Conservation (phyloP, 805 yeast species). For the Babjeviella inositovora region DNA sequence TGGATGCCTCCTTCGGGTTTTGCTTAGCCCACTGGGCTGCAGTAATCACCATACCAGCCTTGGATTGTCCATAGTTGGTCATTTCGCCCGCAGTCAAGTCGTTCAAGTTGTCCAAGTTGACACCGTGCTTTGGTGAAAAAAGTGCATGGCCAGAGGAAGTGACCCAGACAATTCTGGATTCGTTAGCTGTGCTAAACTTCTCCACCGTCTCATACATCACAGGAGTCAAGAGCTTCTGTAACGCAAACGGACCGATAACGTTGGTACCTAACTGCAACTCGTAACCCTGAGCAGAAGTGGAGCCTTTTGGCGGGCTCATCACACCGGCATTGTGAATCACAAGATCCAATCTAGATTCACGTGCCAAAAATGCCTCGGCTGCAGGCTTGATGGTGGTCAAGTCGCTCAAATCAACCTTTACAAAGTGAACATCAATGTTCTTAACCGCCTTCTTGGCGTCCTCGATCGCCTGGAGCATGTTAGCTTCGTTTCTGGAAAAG, state of each 20-base stretch:
- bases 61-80: constrained; percentile 27
- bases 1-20: constrained; percentile 11
- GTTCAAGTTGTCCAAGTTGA: constrained; percentile 15
- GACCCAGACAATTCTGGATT: constrained; percentile 26
- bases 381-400: constrained; percentile 21
- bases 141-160: constrained; percentile 18
- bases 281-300: constrained; percentile 22
- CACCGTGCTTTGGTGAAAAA: constrained; percentile 12
- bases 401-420: constrained; percentile 20
- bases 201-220: constrained; percentile 15
- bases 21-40: constrained; percentile 15
- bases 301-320: constrained; percentile 17
- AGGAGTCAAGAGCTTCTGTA: constrained; percentile 20
- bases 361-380: constrained; percentile 10
- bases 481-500: constrained; percentile 15
- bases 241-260: constrained; percentile 24
- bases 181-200: constrained; percentile 8
- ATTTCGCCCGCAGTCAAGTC: too few species aligned
- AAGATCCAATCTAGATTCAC: too few species aligned
- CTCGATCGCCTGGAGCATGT: constrained; percentile 11
- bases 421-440: constrained; percentile 7
- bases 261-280: constrained; percentile 31
- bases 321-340: too few species aligned
- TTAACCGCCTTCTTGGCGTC: constrained; percentile 8
- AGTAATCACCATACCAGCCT: constrained; percentile 20